Base-by-base conservation (phyloP, 179 eudicot genomes). In the Beta macrorhiza region DNA sequence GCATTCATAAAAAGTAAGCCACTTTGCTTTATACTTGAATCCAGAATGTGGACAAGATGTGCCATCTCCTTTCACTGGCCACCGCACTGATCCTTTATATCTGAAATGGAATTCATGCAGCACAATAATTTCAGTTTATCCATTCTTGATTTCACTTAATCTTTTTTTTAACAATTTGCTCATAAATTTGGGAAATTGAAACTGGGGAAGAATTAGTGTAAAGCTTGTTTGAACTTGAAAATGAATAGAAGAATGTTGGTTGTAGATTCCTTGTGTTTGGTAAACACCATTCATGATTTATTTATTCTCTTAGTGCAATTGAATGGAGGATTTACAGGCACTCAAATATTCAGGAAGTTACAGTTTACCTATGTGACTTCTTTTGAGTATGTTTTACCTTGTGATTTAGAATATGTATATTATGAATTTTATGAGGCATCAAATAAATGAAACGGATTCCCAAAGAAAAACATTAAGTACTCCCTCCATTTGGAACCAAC, bases 11-110 rank as follows among this genome's bases (percentile, higher is more conserved):
- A 37, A 49, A 49, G 53, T 49, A 49, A 49, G 53, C 32, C 57
- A 79, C 65, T 71, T 80, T 71, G 82, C 55, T 71, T 42, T 51
- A 52, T 63, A 52, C 20, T 7, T 71, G 15, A 9, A 75, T n/a
- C 16, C 49, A 37, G n/a, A 57, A 49, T 0, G 29, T 59, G 29
- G 8, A 20, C 67, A n/a, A 17, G 52, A 56, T 6, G 10, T 75
- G 25, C 19, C 56, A 19, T 56, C 53, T 55, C 13, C 45, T 67
- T 47, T 29, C 32, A 7, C 56, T 47, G 59, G 25, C 59, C 11
- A 1, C 16, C 32, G 13, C 29, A 5, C 76, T 29, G 42, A 16
- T 9, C 9, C 29, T n/a, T 47, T 7, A 47, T 47, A 7, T 5
- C 9, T 29, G 56, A 53, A 53, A 25, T 0, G 45, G 44, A 6